These are phyloP conservation scores for Cinnamomum chago DNA, from an alignment of 164 flowering plant species.

Conservation along the genomic window DNA sequence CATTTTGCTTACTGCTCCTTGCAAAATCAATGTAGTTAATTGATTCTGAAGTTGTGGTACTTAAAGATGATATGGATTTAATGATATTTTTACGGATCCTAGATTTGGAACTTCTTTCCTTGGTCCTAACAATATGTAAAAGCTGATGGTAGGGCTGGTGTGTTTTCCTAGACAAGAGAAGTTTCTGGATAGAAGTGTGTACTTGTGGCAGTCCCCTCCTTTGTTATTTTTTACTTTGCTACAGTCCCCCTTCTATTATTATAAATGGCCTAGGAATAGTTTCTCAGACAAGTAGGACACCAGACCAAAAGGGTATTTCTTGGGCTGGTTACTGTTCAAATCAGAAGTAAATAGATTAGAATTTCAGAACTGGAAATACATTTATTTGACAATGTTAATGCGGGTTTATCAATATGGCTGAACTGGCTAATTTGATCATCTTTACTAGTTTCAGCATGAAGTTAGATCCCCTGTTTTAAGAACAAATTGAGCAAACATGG, in stretches of 20 bases:
- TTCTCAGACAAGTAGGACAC: neutral
- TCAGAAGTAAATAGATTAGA: neutral
- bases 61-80: neutral
- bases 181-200: too few species aligned
- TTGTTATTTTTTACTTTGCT: too few species aligned
- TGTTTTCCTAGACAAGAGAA: neutral
- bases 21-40: neutral
- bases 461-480: neutral
- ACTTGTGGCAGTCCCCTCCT: too few species aligned
- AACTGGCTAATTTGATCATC: neutral
- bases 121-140: slow-evolving; percentile 4
- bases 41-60: neutral
- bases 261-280: neutral
- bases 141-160: neutral
- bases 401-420: neutral
- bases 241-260: too few species aligned
- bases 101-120: neutral
- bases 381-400: neutral
- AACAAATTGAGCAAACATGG: neutral
- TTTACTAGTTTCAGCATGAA: too few species aligned
- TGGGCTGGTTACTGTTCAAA: neutral
- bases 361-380: neutral
- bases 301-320: too few species aligned
- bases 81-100: neutral
- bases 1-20: neutral